Conservation (phyloP, 176 grass and related monocot species). For the Dendrocalamus sinicus region DNA sequence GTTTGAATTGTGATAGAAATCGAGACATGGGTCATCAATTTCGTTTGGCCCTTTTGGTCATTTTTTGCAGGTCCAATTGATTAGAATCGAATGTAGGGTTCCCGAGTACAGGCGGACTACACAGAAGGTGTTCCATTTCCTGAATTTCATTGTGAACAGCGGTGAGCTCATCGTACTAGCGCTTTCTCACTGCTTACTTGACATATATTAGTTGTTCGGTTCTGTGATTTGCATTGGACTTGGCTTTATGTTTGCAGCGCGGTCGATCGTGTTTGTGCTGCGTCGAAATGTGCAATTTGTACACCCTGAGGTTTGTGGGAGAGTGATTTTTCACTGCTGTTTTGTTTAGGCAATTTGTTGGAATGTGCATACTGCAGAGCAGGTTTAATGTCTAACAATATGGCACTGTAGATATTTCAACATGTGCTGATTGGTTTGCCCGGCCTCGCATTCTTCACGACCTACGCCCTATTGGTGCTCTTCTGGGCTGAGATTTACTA, state of each 20-base stretch:
- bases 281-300: slow-evolving; percentile 58
- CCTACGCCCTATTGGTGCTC: slow-evolving; percentile 66
- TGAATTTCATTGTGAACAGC: slow-evolving; percentile 70
- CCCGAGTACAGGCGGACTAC: slow-evolving; percentile 70
- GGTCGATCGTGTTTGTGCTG: slow-evolving; percentile 58
- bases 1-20: not conserved
- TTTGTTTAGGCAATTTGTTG: not conserved
- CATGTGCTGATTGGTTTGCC: slow-evolving; percentile 66
- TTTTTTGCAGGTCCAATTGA: slow-evolving; percentile 60
- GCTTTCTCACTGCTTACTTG: not conserved
- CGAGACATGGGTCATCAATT: not conserved
- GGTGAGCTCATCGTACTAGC: slow-evolving; percentile 20
- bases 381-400: not conserved
- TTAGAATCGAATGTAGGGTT: slow-evolving; percentile 69
- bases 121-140: slow-evolving; percentile 76
- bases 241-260: slow-evolving; percentile 44
- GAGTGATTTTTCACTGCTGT: too few relatives aligned
- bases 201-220: not conserved
- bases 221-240: not conserved
- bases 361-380: not conserved
- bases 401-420: slow-evolving; percentile 57
- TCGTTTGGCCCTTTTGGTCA: not conserved
- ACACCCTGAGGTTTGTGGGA: slow-evolving; percentile 57
- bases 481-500: slow-evolving; percentile 86
- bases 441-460: slow-evolving; percentile 65